These are phyloP conservation scores for Dendrobium huoshanense DNA, from an alignment of 106 monocot genomes.

Conservation along the genomic window DNA sequence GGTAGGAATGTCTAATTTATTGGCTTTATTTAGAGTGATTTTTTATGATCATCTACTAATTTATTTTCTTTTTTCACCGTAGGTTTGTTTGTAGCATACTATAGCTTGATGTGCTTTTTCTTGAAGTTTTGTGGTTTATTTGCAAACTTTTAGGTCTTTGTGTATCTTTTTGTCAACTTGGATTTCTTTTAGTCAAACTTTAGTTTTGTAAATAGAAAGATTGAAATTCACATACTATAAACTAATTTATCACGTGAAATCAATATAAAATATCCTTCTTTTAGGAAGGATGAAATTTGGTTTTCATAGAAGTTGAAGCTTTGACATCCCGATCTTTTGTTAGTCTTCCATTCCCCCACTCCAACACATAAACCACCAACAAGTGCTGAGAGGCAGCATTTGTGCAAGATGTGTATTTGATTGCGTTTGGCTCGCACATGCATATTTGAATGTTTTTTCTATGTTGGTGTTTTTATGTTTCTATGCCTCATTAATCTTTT, in stretches of 20 bases:
- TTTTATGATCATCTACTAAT: background rate
- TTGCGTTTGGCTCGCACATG: background rate
- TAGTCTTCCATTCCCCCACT: background rate
- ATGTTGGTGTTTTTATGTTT: background rate
- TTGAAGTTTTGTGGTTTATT: background rate
- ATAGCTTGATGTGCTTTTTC: background rate
- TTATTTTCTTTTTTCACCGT: background rate
- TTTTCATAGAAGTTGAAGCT: background rate
- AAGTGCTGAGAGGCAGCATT: too few relatives aligned
- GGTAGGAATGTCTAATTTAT: background rate
- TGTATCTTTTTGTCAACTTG: background rate
- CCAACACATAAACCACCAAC: background rate
- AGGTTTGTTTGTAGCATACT: background rate
- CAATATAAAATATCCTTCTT: background rate
- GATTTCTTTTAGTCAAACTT: background rate
- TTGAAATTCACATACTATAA: background rate
- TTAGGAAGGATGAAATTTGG: background rate
- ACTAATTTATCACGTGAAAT: background rate
- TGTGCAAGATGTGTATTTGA: background rate
- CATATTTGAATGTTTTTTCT: background rate
- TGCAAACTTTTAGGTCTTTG: background rate
- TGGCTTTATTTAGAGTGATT: background rate
- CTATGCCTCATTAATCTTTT: background rate
- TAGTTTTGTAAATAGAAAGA: background rate
- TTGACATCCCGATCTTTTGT: background rate